Percentiles rank a stretch among this genome's conserved stretches.
Evolutionary conservation across 345 rosid genomes (phyloP).

Genomic region (Boechera stricta): DNA sequence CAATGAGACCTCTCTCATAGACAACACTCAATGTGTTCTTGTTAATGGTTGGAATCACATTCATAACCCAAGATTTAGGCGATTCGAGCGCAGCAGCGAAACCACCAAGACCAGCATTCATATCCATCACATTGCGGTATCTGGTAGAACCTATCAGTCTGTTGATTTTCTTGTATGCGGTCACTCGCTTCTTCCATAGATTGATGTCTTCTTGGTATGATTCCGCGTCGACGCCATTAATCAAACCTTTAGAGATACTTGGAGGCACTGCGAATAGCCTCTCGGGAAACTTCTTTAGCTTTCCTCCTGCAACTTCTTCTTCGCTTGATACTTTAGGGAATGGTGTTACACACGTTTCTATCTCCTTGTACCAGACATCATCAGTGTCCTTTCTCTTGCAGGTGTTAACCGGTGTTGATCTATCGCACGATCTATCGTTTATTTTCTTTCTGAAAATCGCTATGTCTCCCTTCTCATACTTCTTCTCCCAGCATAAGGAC

Average conservation of each 20-base stretch:
- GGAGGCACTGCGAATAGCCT: constrained; percentile 89
- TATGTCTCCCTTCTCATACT: constrained; percentile 94
- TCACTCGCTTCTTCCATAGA: constrained; percentile 81
- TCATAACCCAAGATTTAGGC: constrained; percentile 93
- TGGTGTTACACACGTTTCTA: constrained; percentile 74
- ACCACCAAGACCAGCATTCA: constrained; percentile 96
- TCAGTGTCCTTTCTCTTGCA: constrained; percentile 64
- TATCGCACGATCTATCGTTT: constrained; percentile 68
- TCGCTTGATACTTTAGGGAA: constrained; percentile 67
- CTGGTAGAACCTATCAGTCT: constrained; percentile 77
- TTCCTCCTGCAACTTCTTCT: constrained; percentile 84
- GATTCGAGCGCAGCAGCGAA: constrained; percentile 95
- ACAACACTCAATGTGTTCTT: constrained; percentile 83
- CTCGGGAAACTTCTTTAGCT: constrained; percentile 84
- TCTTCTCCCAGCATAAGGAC: constrained; percentile 97
- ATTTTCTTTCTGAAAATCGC: constrained; percentile 78
- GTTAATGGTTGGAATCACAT: constrained; percentile 80
- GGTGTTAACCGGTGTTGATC: constrained; percentile 48
- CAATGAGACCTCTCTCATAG: constrained; percentile 89
- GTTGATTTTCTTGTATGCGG: constrained; percentile 68
- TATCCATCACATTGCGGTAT: constrained; percentile 92
- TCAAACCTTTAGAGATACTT: constrained; percentile 61
- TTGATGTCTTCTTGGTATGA: constrained; percentile 69
- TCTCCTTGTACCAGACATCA: constrained; percentile 87
- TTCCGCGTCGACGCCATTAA: constrained; percentile 61